A percentile compares a stretch with the other conserved stretches of the same genome.
phyloP scores from a whole-genome alignment of 2,329 filamentous ascomycete species.

The Thielaviopsis populi region DNA sequence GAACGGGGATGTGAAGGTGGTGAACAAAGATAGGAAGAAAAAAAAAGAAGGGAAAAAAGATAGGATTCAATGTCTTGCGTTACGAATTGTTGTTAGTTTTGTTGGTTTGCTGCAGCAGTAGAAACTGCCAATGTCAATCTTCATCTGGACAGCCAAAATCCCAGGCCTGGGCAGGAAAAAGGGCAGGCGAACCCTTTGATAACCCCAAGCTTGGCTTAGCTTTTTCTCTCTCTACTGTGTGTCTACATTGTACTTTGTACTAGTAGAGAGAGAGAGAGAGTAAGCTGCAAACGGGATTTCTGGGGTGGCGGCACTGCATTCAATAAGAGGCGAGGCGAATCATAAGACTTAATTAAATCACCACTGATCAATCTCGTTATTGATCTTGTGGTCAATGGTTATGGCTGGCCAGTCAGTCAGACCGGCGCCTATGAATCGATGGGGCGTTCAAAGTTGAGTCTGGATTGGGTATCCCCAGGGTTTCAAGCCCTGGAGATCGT shows the following conservation, averaged over 20 bases:
- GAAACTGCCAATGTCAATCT: not conserved
- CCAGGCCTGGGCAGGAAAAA: not conserved
- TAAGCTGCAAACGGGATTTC: not conserved
- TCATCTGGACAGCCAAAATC: not conserved
- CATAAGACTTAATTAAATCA: not conserved
- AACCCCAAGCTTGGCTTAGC: not conserved
- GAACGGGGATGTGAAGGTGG: not conserved
- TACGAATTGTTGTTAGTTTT: not conserved
- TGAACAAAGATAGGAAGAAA: not conserved
- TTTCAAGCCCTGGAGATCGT: not conserved
- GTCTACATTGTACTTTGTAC: no score
- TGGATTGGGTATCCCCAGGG: not conserved
- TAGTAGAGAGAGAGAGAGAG: not conserved
- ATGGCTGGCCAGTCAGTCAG: no score
- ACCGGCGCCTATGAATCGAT: no score
- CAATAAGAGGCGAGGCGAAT: not conserved
- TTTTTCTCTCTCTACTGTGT: not conserved
- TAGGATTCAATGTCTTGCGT: not conserved
- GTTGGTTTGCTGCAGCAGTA: not conserved
- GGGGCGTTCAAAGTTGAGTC: no score
- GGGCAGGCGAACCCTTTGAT: not conserved
- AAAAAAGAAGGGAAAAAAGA: not conserved
- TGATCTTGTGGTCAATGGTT: no score
- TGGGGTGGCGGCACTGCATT: not conserved
- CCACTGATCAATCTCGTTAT: no score